These are phyloP conservation scores for Aureoboletus auriporus DNA, from an alignment of 768 basidiomycete species.

Conservation along the genomic window DNA sequence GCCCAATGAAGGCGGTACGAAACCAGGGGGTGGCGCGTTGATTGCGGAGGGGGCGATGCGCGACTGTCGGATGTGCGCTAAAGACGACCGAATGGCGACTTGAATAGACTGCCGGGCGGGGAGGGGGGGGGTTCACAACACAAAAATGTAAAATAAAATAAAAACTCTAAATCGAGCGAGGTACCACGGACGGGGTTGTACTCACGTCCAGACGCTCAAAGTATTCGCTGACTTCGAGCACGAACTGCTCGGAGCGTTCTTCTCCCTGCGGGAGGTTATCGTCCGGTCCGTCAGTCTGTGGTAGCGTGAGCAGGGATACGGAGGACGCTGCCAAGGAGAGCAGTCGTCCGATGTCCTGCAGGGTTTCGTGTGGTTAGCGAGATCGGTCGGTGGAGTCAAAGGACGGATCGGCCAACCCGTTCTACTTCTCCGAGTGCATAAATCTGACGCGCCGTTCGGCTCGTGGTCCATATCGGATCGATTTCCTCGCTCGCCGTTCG, in stretches of 20 bases:
- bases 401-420: conserved; percentile 44
- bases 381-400: not conserved
- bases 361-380: not conserved
- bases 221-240: conserved; percentile 80
- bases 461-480: conserved; percentile 79
- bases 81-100: conserved; percentile 66
- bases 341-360: conserved; percentile 72
- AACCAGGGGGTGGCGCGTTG: conserved; percentile 67
- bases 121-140: too few relatives aligned
- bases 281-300: conserved; percentile 70
- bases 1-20: conserved; percentile 75
- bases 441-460: conserved; percentile 77
- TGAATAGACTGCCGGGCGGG: conserved; percentile 58
- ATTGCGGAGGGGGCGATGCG: conserved; percentile 88
- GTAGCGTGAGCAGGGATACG: conserved; percentile 75
- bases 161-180: too few relatives aligned
- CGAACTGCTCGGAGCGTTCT: conserved; percentile 82
- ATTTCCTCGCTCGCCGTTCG: conserved; percentile 36
- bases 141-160: too few relatives aligned
- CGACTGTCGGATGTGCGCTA: conserved; percentile 78
- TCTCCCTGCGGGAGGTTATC: conserved; percentile 74
- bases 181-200: too few relatives aligned
- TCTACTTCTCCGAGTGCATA: conserved; percentile 78
- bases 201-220: conserved; percentile 77
- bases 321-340: conserved; percentile 74